These are phyloP conservation scores for Nicotiana otophora DNA, from an alignment of 257 asterid species.

Conservation along the genomic window DNA sequence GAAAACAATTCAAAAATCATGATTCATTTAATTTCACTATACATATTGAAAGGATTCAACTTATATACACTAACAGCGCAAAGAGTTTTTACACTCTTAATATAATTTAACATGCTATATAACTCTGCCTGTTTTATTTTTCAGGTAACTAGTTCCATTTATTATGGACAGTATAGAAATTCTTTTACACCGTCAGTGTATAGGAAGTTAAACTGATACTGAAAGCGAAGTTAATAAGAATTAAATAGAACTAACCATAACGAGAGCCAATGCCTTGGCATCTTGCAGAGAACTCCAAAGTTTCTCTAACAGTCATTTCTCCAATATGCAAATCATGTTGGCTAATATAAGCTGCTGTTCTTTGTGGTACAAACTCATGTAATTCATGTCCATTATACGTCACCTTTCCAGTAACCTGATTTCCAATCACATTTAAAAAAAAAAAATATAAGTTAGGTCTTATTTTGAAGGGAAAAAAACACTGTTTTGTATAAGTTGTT, in stretches of 20 bases:
- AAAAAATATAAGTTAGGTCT: not conserved
- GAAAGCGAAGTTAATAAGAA: not conserved
- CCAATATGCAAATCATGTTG: slow-evolving; percentile 64
- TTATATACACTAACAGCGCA: not conserved
- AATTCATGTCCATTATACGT: slow-evolving; percentile 61
- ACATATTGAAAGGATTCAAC: not conserved
- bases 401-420: slow-evolving; percentile 49
- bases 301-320: slow-evolving; percentile 75
- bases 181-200: not conserved
- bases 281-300: slow-evolving; percentile 63
- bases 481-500: no score
- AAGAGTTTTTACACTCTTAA: not conserved
- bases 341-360: slow-evolving; percentile 60
- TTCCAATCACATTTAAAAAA: not conserved
- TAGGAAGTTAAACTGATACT: not conserved
- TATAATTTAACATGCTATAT: no score
- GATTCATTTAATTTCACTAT: not conserved
- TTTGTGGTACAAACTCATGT: slow-evolving; percentile 55
- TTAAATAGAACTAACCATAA: slow-evolving; percentile 33
- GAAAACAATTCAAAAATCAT: not conserved
- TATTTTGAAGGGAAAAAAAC: no score
- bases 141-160: no score
- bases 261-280: slow-evolving; percentile 77
- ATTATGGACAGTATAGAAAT: no score
- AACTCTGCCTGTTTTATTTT: no score